A percentile compares a stretch with the other conserved stretches of the same genome.
Evolutionary conservation across 768 basidiomycete species (phyloP).

Genomic region (Rossbeevera mucosa): DNA sequence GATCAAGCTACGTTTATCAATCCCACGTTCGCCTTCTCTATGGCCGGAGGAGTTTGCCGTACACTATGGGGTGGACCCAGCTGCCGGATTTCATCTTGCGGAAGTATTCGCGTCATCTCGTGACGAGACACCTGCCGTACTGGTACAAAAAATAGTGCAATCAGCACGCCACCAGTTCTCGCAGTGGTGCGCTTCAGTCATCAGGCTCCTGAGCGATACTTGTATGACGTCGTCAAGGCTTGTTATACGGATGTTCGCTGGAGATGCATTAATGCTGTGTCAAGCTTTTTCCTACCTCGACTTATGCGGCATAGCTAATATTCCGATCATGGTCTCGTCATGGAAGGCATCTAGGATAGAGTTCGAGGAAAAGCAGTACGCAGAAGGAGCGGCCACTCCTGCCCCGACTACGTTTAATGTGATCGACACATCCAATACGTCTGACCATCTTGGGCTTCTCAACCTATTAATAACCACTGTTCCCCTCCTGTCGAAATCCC

Average conservation of each 20-base stretch:
- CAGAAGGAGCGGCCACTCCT: conserved; percentile 1
- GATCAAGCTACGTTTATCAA: conserved; percentile 20
- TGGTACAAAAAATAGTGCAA: conserved; percentile 18
- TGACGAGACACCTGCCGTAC: conserved; percentile 1
- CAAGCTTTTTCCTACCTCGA: conserved; percentile 19
- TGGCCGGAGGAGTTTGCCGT: conserved; percentile 17
- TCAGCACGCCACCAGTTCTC: conserved; percentile 21
- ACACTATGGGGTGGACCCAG: conserved; percentile 29
- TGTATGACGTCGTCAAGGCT: conserved; percentile 5
- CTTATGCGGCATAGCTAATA: conserved; percentile 6
- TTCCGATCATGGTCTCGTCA: conserved; percentile 16
- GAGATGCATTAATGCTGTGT: conserved; percentile 28
- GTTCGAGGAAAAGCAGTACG: conserved; percentile 22
- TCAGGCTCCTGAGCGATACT: conserved; percentile 5
- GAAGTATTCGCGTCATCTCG: conserved; percentile 16
- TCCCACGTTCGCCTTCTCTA: conserved; percentile 30
- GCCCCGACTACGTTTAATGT: conserved; percentile 31
- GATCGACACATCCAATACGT: conserved; percentile 32
- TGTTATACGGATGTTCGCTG: conserved; percentile 28
- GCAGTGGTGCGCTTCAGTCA: conserved; percentile 25
- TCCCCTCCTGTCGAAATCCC: conserved; percentile 23
- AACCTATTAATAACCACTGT: conserved; percentile 21
- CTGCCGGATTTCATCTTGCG: conserved; percentile 32
- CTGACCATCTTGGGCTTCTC: conserved; percentile 29
- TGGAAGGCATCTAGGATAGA: conserved; percentile 25